Evolutionary conservation across 257 asterid species (phyloP), one percentile per base, ranked within the genome.

Genomic region (Verbascum thapsus): DNA sequence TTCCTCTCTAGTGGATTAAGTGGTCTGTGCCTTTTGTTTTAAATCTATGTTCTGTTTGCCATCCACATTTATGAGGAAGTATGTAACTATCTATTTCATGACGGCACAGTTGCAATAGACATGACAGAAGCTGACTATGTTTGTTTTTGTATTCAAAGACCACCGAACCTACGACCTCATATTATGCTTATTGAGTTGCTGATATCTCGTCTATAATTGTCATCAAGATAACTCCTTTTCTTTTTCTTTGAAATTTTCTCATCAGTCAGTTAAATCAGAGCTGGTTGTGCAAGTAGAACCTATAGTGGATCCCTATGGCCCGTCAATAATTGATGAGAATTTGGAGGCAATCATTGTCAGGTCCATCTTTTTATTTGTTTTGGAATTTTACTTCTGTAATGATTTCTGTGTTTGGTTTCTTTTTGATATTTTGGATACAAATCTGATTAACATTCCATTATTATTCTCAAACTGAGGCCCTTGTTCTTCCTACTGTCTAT

Each of bases 321-420:
- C 97, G 11, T 88, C 98, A 10, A 85, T 86, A 15, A 43, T 80
- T 53, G 95, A 86, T 70, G 83, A 81, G 61, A 80, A 81, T 62
- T 77, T 91, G 92, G 96, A 91, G 81, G 98, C 98, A 35, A 85
- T 91, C 61, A 73, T 88, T 37, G 98, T 91, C 83, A 88, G 95
- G 96, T 91, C 35, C 17, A 3, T 50, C 6, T 45, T 53, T 41
- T 43, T n/a, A n/a, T n/a, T n/a, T n/a, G 38, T 63, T 58, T 49
- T 26, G 53, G 55, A 41, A 59, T 23, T 50, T 10, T 32, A 26
- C 22, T 64, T 34, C 42, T 66, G 44, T 12, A 18, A 22, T 22
- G 10, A 42, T n/a, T 12, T 12, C 19, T 48, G 53, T 39, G 8
- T 69, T n/a, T 6, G 15, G 30, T 38, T 32, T 18, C 15, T 56